These are phyloP conservation scores for Rhizophagus sp. DNA, from an alignment of 192 early-diverging fungal species.

Conservation along the genomic window DNA sequence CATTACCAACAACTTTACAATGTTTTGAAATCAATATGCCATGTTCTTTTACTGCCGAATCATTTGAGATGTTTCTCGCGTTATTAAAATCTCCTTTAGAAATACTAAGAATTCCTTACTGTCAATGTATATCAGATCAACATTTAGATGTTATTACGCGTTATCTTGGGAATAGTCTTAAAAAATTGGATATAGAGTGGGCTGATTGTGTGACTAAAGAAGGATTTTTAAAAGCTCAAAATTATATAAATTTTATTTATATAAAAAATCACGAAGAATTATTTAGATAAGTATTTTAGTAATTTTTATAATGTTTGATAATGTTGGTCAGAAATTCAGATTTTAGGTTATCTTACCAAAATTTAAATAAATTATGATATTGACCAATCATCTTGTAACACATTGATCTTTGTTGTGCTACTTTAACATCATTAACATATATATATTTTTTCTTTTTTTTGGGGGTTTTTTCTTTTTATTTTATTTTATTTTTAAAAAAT, in stretches of 20 bases:
- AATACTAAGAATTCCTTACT: not conserved
- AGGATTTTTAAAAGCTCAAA: not conserved
- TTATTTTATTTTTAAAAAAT: not conserved
- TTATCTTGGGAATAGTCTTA: constrained; percentile 1
- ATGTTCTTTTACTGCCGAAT: not conserved
- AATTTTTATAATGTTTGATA: not conserved
- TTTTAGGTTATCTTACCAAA: no score
- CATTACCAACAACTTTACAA: not conserved
- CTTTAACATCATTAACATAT: no score
- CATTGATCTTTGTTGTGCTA: not conserved
- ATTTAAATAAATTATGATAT: not conserved
- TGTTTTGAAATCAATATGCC: not conserved
- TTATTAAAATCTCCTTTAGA: not conserved
- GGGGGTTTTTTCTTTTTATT: not conserved
- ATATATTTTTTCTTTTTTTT: not conserved
- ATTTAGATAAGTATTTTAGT: not conserved
- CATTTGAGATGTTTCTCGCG: not conserved
- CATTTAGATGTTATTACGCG: not conserved
- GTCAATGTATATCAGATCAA: not conserved
- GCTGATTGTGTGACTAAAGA: not conserved
- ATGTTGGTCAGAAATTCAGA: not conserved
- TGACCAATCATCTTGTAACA: not conserved
- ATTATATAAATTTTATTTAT: not conserved
- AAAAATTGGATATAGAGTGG: not conserved
- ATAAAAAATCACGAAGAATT: not conserved